Base-by-base conservation (phyloP, 2,329 filamentous ascomycete species). In the Lithohypha guttulata region DNA sequence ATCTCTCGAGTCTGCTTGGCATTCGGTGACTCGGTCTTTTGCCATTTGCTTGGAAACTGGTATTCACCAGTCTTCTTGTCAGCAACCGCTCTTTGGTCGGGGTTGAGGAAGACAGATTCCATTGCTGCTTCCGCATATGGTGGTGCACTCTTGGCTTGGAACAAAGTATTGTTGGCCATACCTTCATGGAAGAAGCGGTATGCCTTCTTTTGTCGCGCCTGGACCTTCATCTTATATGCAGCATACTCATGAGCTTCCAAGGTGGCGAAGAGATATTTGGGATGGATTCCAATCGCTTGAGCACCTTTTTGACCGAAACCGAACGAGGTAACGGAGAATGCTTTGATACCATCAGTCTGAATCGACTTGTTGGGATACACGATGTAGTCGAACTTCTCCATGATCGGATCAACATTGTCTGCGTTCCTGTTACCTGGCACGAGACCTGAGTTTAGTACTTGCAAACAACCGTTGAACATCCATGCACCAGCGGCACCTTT, bases 181-280 rank as follows among this genome's bases (percentile, higher is more conserved):
- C 89, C 87, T 55, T 94, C 93, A 69, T 98, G 93, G 79, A 93
- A 94, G 77, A 84, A 96, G 49, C 91, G 78, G 73, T 98, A 98
- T 0, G 91, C 85, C 71, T 89, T 95, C 84, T 95, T 96, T 65
- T 98, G 93, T 48, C 91, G 78, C 26, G 85, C 79, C 56, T 85
- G 81, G 13, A 96, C 85, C 74, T 93, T 96, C 56, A 69, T 66
- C 59, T 80, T 81, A 73, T 98, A 98, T 42, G 76, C 69, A 43
- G 76, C 66, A 64, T 85, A 98, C 36, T 84, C 81, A 33, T 79
- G 69, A 64, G 89, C 75, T 56, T 96, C 89, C 36, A 98, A 81
- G n/a, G 84, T 81, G 34, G 91, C 91, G 54, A 81, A 98, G 42
- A 98, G 75, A 63, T 96, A 98, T 65, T 83, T 89, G 57, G 93